phyloP scores from a whole-genome alignment of 371 early-diverging fungal species.

The Chytridiales sp. region DNA sequence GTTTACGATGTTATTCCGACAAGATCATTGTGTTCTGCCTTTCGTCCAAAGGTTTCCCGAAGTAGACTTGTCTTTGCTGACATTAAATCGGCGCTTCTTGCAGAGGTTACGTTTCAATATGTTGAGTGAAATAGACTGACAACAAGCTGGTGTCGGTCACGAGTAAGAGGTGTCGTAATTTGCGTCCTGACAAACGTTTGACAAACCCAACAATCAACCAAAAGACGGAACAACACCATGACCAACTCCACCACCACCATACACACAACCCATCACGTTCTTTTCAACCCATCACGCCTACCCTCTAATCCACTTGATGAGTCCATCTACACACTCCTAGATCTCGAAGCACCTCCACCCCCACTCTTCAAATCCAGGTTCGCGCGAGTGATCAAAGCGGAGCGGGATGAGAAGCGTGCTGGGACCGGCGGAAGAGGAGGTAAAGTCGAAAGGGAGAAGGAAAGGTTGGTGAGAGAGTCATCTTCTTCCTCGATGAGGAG shows the following conservation, averaged over 20 bases:
- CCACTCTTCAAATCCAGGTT: conserved; percentile 31
- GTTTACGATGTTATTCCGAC: no score
- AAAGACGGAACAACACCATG: neutral
- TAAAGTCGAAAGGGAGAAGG: neutral
- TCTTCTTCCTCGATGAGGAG: neutral
- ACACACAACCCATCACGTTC: neutral
- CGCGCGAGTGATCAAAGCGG: conserved; percentile 20
- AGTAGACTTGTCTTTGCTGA: no score
- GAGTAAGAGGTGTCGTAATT: neutral
- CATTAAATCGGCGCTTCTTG: no score
- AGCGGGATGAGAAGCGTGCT: conserved; percentile 14
- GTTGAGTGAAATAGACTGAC: no score
- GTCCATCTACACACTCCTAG: conserved; percentile 41
- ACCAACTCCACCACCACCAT: conserved; percentile 12
- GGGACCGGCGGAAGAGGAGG: conserved; percentile 24
- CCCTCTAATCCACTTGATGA: conserved; percentile 41
- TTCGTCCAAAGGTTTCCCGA: no score
- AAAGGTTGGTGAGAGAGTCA: neutral
- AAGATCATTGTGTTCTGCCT: no score
- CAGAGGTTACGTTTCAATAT: no score
- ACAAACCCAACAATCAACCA: neutral
- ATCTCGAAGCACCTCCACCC: conserved; percentile 24
- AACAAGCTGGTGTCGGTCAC: neutral
- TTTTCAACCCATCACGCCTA: conserved; percentile 13
- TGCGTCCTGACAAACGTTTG: neutral